Conservation (phyloP, 352 stramenopile genomes). For the Phytophthora macrochlamydospora region DNA sequence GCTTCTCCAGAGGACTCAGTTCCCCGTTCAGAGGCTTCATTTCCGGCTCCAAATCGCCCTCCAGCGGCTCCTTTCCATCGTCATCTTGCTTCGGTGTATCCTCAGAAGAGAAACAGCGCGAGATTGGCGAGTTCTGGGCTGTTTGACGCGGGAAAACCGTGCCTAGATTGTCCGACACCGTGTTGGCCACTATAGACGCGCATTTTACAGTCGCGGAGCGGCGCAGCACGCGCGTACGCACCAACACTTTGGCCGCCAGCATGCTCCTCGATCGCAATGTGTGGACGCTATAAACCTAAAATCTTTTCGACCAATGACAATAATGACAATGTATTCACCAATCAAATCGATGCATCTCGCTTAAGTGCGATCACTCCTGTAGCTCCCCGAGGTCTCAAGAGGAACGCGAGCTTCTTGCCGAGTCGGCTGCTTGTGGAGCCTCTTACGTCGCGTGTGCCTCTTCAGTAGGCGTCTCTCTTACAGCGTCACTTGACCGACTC, state of each 20-base stretch:
- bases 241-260: constrained; percentile 17
- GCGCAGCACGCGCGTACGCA: constrained; percentile 17
- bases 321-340: background rate
- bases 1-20: constrained; percentile 65
- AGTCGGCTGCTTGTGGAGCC: background rate
- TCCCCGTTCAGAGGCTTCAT: constrained; percentile 26
- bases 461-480: background rate
- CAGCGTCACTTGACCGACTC: background rate
- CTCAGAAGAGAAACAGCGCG: constrained; percentile 15
- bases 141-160: background rate
- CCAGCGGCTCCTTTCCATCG: constrained; percentile 22
- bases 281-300: constrained; percentile 1
- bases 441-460: background rate
- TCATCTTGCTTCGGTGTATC: constrained; percentile 10
- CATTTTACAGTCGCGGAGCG: background rate
- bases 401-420: background rate
- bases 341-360: too few species aligned
- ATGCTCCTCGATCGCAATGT: constrained; percentile 19
- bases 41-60: background rate
- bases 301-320: background rate
- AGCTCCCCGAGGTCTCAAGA: background rate
- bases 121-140: constrained; percentile 1
- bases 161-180: background rate
- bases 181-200: constrained; percentile 1
- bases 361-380: background rate